Percentiles rank a stretch among this genome's conserved stretches.
Evolutionary conservation across 176 grass and related monocot genomes (phyloP).

Genomic region (Echinochloa phyllopogon): DNA sequence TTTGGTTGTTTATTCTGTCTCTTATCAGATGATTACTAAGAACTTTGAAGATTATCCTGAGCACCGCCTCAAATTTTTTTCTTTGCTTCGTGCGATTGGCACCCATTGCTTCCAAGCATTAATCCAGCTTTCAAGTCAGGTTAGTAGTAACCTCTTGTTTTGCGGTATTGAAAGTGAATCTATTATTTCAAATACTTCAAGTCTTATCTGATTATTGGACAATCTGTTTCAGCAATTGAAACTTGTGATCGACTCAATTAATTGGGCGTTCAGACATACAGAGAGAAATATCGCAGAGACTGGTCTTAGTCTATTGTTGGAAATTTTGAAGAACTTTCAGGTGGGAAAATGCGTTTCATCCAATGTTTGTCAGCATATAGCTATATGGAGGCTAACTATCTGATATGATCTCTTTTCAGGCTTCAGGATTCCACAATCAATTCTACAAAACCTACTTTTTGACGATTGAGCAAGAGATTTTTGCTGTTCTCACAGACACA

Average conservation of each 20-base stretch:
- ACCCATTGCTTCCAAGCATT: conserved; percentile 98
- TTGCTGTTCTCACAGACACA: conserved; percentile 96
- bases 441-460: conserved; percentile 98
- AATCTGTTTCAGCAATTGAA: conserved; percentile 90
- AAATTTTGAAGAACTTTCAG: conserved; percentile 97
- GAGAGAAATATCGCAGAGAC: conserved; percentile 99
- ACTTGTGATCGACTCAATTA: conserved; percentile 97
- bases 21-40: conserved; percentile 93
- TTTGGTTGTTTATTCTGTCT: conserved; percentile 34
- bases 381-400: conserved; percentile 27
- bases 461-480: conserved; percentile 96
- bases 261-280: conserved; percentile 98
- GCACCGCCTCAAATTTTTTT: conserved; percentile 98
- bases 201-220: conserved; percentile 43
- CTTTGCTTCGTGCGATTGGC: conserved; percentile 89
- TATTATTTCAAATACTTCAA: neutral
- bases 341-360: conserved; percentile 41
- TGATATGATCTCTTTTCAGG: conserved; percentile 49
- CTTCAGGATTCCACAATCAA: conserved; percentile 94
- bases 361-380: neutral
- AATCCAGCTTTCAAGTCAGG: conserved; percentile 95
- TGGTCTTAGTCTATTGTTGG: conserved; percentile 88
- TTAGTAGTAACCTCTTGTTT: conserved; percentile 40
- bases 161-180: neutral
- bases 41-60: conserved; percentile 99